Evolutionary conservation across 2,329 filamentous ascomycete species (phyloP), one percentile per base, ranked within the genome.

Genomic region (Neocucurbitaria cava): DNA sequence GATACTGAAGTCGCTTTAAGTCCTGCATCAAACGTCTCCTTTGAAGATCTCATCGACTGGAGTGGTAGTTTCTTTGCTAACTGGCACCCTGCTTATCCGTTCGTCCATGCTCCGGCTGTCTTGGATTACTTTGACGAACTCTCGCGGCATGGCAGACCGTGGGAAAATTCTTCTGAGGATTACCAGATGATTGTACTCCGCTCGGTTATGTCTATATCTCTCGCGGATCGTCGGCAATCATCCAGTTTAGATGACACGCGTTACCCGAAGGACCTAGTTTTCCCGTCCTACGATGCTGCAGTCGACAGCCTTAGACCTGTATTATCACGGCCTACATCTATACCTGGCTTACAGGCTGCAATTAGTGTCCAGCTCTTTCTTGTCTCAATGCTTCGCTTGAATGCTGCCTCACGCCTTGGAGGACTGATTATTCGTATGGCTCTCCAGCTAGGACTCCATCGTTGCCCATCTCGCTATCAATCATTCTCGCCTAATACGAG

Each of bases 81-180:
- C 15, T 87, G 84, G 84, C 84, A 87, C 58, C 79, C 82, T 0
- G 76, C 82, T 2, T 81, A 85, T 38, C 84, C 84, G 0, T 86
- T 84, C 49, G 72, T 86, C 5, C 81, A 85, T 58, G 84, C 81
- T 0, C 83, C 83, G 1, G 77, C 79, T 3, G 71, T 85, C 2
- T 71, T 86, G 2, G 72, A 75, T 15, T 66, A 76, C 1, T 77
- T 85, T 41, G 81, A 85, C 54, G 69, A 70, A 18, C 61, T 79
- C 7, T 74, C 78, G n/a, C 64, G 67, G 2, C 54, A 61, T 11
- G 76, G 77, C 0, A 50, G 72, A 1, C 53, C 64, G 1, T 61
- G 68, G 2, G 49, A 78, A 0, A 64, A 61, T n/a, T 23, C 45
- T 15, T 46, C 41, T 2, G 36, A 52, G 21, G 61, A 68, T 17